phyloP scores from a whole-genome alignment of 768 basidiomycete genomes.

The Trametes punicea region DNA sequence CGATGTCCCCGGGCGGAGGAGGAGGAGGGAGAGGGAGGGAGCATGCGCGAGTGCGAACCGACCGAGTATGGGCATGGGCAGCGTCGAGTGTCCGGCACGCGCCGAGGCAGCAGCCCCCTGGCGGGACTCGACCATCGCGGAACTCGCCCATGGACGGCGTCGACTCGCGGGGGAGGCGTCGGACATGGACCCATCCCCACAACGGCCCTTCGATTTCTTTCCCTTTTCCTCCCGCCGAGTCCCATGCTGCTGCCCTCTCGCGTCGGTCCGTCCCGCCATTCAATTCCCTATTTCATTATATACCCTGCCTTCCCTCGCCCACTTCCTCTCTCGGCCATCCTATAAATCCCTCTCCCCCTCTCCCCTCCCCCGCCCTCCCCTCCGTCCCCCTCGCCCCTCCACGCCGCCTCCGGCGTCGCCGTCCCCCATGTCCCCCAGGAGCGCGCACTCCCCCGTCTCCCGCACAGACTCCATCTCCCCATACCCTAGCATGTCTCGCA shows the following conservation, averaged over 20 bases:
- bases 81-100: too few species aligned
- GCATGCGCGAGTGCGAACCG: too few species aligned
- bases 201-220: background rate
- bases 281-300: constrained; percentile 19
- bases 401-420: constrained; percentile 26
- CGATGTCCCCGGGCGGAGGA: too few species aligned
- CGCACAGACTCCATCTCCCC: constrained; percentile 22
- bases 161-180: too few species aligned
- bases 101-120: too few species aligned
- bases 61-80: too few species aligned
- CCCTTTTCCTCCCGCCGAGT: background rate
- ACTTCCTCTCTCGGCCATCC: constrained; percentile 13
- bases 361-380: constrained; percentile 20
- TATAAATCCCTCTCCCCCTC: constrained; percentile 17
- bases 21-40: too few species aligned
- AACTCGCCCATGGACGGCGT: too few species aligned
- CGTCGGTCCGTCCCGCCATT: constrained; percentile 1
- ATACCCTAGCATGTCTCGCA: constrained; percentile 16
- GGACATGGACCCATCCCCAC: constrained; percentile 16
- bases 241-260: constrained; percentile 15
- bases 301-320: constrained; percentile 18
- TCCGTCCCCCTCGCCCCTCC: constrained; percentile 24
- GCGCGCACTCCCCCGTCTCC: constrained; percentile 19
- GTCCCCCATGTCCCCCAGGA: constrained; percentile 53
- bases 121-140: too few species aligned